Evolutionary conservation across 2,329 filamentous ascomycete species (phyloP), one percentile per base, ranked within the genome.

Genomic region (Hypoxylon sp.): DNA sequence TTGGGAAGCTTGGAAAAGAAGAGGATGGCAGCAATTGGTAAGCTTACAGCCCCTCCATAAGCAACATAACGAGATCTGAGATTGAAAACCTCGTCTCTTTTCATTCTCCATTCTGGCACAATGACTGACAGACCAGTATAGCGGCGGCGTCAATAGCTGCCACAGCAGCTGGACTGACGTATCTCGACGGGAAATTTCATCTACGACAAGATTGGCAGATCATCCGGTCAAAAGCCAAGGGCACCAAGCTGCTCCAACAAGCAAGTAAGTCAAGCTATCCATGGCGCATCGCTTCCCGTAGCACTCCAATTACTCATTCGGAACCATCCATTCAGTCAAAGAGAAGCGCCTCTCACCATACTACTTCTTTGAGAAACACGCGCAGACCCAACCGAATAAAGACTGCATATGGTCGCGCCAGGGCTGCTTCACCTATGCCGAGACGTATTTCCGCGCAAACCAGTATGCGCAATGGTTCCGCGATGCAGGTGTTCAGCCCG

Each of bases 121-220:
- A 6, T 5, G 27, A 21, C 32, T 59, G 13, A 45, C 31, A n/a
- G n/a, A 37, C 23, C 15, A 34, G 9, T 13, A 25, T 29, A 63
- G 52, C 55, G 63, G 66, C 63, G 12, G 67, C 66, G 4, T 66
- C 65, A 5, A 58, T 65, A n/a, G 64, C 67, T 51, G 71, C 68
- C 37, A 65, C 71, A 1, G 61, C 71, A 7, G 71, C 72, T 3
- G 69, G 68, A 32, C 62, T 74, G 17, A 78, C 80, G 29, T 89
- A 90, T 60, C 72, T 89, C 32, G 82, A 91, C 63, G 89, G 83
- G 44, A 90, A 88, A 72, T 85, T 81, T 61, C 82, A 88, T 65
- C 66, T 91, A 38, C 67, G 71, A 30, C 82, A 88, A 63, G 89
- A 92, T 66, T 57, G 87, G 11, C 60, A 65, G 0, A 61, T 63